phyloP scores from a whole-genome alignment of 2,329 filamentous ascomycete genomes.

The Fusarium dimerum region DNA sequence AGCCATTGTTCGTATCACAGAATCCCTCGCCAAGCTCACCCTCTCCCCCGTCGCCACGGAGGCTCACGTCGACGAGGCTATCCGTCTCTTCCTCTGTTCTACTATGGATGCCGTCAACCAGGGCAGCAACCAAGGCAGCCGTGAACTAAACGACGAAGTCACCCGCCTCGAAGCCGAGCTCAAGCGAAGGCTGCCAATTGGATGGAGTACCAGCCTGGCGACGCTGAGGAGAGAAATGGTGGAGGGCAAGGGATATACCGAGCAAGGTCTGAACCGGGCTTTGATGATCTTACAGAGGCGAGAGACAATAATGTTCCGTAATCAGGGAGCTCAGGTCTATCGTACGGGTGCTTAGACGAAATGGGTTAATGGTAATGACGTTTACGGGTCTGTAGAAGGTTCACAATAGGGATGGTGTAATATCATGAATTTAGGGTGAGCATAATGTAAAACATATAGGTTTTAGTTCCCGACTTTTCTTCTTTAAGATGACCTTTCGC shows the following conservation, averaged over 20 bases:
- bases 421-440: too few species aligned
- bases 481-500: too few species aligned
- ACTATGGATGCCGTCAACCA: constrained; percentile 98
- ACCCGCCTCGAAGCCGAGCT: constrained; percentile 86
- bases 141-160: constrained; percentile 89
- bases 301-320: constrained; percentile 81
- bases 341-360: constrained; percentile 63
- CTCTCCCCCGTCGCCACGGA: constrained; percentile 86
- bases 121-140: constrained; percentile 78
- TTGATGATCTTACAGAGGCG: constrained; percentile 83
- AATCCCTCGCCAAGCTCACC: constrained; percentile 89
- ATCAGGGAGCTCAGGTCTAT: constrained; percentile 74
- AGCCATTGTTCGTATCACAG: constrained; percentile 95
- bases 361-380: constrained; percentile 5
- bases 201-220: constrained; percentile 89
- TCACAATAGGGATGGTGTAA: too few species aligned
- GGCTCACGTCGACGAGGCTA: constrained; percentile 93
- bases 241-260: constrained; percentile 85
- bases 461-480: too few species aligned
- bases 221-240: constrained; percentile 89
- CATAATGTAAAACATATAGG: too few species aligned
- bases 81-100: constrained; percentile 90
- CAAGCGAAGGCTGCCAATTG: constrained; percentile 83
- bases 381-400: too few species aligned
- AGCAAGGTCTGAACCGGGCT: constrained; percentile 81